Evolutionary conservation across 2,329 filamentous ascomycete genomes (phyloP).

Genomic region (Stachybotrys chartarum): DNA sequence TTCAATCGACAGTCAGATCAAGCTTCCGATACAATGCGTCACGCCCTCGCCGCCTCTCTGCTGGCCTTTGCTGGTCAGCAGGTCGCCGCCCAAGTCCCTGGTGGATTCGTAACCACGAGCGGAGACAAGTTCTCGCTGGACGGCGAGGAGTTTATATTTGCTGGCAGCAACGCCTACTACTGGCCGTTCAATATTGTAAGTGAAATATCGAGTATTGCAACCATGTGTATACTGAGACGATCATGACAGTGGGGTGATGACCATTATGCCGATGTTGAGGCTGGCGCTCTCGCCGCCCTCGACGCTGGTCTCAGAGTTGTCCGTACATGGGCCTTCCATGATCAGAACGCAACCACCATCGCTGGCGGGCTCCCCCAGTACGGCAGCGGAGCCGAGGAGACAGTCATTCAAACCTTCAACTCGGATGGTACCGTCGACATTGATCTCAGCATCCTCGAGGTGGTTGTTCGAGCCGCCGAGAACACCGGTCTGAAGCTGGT

Average conservation of each 20-base stretch:
- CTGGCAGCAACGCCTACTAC: conserved; percentile 51
- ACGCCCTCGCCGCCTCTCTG: background rate
- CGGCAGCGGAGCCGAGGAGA: conserved; percentile 14
- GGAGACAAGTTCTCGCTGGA: conserved; percentile 29
- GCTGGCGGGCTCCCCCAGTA: conserved; percentile 11
- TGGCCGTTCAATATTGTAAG: conserved; percentile 19
- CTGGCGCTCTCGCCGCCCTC: conserved; percentile 36
- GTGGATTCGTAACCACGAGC: conserved; percentile 18
- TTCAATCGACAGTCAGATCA: background rate
- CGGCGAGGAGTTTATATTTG: conserved; percentile 38
- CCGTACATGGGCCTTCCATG: conserved; percentile 58
- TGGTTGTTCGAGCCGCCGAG: conserved; percentile 53
- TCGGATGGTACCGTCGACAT: conserved; percentile 36
- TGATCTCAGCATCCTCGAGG: conserved; percentile 54
- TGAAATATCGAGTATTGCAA: no score
- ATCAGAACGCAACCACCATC: conserved; percentile 36
- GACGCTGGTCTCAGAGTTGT: conserved; percentile 48
- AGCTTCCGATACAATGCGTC: background rate
- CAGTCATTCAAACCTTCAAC: conserved; percentile 58
- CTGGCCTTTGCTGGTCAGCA: background rate
- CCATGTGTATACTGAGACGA: background rate
- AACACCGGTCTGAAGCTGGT: conserved; percentile 54
- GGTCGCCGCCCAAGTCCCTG: background rate
- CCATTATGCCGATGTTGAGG: conserved; percentile 46
- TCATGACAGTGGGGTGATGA: conserved; percentile 16